Conservation (phyloP, 1,284 basidiomycete species). For the Schizophyllum amplum region DNA sequence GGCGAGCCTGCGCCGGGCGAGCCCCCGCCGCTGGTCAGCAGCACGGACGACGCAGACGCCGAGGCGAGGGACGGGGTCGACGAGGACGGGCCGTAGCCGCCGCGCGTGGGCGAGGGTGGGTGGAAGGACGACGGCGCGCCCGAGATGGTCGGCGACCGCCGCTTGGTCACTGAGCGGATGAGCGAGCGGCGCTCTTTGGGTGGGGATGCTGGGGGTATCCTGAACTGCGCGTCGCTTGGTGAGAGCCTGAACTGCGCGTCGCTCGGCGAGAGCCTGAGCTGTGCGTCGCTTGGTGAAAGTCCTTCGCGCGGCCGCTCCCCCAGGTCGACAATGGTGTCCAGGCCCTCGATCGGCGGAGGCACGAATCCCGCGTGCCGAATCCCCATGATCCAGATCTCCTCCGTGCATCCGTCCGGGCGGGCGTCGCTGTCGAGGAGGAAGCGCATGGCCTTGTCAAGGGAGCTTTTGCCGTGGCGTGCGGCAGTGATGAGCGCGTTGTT, state of each 20-base stretch:
- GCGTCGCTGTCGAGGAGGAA: slow-evolving; percentile 81
- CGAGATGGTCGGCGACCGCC: background rate
- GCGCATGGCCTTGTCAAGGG: slow-evolving; percentile 72
- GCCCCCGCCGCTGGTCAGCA: background rate
- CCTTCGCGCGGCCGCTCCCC: background rate
- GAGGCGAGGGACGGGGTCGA: background rate
- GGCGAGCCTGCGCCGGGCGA: no score
- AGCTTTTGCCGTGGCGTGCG: slow-evolving; percentile 65
- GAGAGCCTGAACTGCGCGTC: background rate
- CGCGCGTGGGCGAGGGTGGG: slow-evolving; percentile 29
- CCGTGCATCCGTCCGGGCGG: slow-evolving; percentile 68
- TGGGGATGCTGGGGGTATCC: background rate
- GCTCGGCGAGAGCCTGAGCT: background rate
- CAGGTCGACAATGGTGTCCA: background rate
- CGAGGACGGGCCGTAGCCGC: no score
- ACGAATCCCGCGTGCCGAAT: slow-evolving; percentile 69
- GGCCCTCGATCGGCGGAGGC: slow-evolving; percentile 38
- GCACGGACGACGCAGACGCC: background rate
- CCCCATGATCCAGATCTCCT: slow-evolving; percentile 81
- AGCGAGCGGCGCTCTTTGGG: background rate
- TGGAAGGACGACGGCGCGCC: slow-evolving; percentile 10
- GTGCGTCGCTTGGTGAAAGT: background rate
- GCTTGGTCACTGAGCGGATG: background rate
- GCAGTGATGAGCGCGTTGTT: slow-evolving; percentile 31
- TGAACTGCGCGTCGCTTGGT: background rate